These are phyloP conservation scores for Bondarzewia mesenterica DNA, from an alignment of 1,284 basidiomycete species.

Conservation along the genomic window DNA sequence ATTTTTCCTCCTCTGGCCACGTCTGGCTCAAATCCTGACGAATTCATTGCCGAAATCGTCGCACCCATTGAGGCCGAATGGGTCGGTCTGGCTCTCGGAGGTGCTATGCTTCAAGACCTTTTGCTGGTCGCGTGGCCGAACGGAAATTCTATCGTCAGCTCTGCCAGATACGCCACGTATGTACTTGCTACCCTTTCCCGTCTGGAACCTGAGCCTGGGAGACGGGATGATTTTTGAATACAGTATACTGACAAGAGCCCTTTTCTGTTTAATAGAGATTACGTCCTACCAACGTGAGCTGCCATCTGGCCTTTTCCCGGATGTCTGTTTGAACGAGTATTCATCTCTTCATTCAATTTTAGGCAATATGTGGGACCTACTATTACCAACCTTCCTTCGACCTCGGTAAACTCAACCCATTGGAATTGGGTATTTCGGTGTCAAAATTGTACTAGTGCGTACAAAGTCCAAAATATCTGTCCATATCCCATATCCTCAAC, in stretches of 20 bases:
- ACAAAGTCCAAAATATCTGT: background rate
- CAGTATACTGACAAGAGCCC: background rate
- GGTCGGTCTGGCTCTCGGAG: slow-evolving; percentile 44
- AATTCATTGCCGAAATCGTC: slow-evolving; percentile 58
- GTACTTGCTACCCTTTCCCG: slow-evolving; percentile 15
- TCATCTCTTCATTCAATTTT: background rate
- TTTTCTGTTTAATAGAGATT: slow-evolving; percentile 25
- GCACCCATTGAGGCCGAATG: slow-evolving; percentile 45
- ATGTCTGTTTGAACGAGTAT: background rate
- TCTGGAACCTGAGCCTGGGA: no score
- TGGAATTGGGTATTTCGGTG: slow-evolving; percentile 28
- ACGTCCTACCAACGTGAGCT: slow-evolving; percentile 36
- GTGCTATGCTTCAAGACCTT: slow-evolving; percentile 46
- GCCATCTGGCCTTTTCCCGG: background rate
- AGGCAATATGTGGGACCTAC: slow-evolving; percentile 21
- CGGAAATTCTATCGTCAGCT: slow-evolving; percentile 39
- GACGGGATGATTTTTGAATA: background rate
- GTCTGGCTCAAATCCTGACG: slow-evolving; percentile 29
- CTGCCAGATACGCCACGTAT: slow-evolving; percentile 44
- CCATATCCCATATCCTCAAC: background rate
- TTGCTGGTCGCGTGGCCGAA: slow-evolving; percentile 55
- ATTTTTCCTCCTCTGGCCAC: slow-evolving; percentile 40
- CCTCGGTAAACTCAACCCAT: slow-evolving; percentile 24
- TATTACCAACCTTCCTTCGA: slow-evolving; percentile 22
- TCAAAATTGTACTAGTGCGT: slow-evolving; percentile 27